A percentile compares a stretch with the other conserved stretches of the same genome.
Evolutionary conservation across 179 eudicot genomes (phyloP).

Genomic region (Silene vulgaris): DNA sequence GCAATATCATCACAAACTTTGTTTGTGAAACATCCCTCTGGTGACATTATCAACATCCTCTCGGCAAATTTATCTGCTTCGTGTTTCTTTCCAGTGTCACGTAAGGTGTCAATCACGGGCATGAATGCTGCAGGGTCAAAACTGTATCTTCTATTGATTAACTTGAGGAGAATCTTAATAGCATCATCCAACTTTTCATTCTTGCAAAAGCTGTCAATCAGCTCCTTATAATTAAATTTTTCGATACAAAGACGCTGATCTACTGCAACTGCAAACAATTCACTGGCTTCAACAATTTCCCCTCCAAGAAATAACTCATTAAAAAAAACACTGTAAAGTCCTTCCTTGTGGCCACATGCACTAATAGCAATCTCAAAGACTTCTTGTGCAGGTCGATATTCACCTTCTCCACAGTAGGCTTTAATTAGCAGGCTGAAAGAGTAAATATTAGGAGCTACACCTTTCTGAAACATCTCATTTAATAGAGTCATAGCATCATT

Average conservation of each 20-base stretch:
- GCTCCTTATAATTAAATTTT: slow-evolving; percentile 58
- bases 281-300: slow-evolving; percentile 61
- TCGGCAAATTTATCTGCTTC: slow-evolving; percentile 74
- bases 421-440: slow-evolving; percentile 58
- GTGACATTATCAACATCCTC: slow-evolving; percentile 62
- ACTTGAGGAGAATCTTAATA: slow-evolving; percentile 42
- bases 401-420: slow-evolving; percentile 75
- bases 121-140: slow-evolving; percentile 79
- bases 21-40: slow-evolving; percentile 42
- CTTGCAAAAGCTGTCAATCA: slow-evolving; percentile 56
- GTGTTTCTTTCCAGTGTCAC: slow-evolving; percentile 54
- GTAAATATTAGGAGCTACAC: slow-evolving; percentile 56
- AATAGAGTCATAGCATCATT: slow-evolving; percentile 69
- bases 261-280: slow-evolving; percentile 54
- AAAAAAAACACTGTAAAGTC: slow-evolving; percentile 61
- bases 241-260: slow-evolving; percentile 59
- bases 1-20: slow-evolving; percentile 27
- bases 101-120: slow-evolving; percentile 74
- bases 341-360: slow-evolving; percentile 62
- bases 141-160: slow-evolving; percentile 49
- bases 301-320: slow-evolving; percentile 74
- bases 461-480: slow-evolving; percentile 66
- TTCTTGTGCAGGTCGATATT: slow-evolving; percentile 76
- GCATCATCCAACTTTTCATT: slow-evolving; percentile 62
- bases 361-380: slow-evolving; percentile 60